Evolutionary conservation across 257 asterid genomes (phyloP).

Genomic region (Craterostigma plantagineum): DNA sequence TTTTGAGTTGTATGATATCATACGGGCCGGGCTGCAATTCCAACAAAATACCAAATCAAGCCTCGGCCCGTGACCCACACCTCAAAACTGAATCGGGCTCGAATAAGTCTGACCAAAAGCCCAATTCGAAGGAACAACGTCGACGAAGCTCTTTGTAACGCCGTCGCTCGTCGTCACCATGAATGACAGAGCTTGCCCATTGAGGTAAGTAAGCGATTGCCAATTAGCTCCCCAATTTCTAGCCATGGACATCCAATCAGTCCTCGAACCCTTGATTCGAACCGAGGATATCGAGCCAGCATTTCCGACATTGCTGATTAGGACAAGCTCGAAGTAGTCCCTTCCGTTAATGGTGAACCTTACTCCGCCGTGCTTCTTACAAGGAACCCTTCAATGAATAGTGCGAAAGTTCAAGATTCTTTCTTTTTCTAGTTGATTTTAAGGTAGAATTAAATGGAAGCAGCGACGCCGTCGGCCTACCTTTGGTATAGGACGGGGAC

Average conservation of each 20-base stretch:
- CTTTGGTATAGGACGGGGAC: conserved; percentile 48
- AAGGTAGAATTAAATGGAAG: too few species aligned
- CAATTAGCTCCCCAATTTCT: conserved; percentile 96
- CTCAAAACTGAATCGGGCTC: conserved; percentile 33
- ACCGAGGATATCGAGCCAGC: conserved; percentile 61
- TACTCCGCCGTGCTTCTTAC: conserved; percentile 68
- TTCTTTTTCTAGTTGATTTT: neutral
- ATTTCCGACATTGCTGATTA: conserved; percentile 52
- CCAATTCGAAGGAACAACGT: conserved; percentile 55
- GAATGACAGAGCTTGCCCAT: conserved; percentile 66
- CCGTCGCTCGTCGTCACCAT: conserved; percentile 64
- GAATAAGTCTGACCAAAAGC: conserved; percentile 55
- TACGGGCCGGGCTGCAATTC: too few species aligned
- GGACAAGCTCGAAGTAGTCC: conserved; percentile 57
- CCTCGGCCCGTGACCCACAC: neutral
- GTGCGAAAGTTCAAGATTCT: too few species aligned
- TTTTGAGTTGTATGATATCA: too few species aligned
- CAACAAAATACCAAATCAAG: too few species aligned
- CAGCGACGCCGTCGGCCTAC: conserved; percentile 14
- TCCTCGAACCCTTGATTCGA: conserved; percentile 53
- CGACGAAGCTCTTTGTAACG: conserved; percentile 28
- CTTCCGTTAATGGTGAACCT: conserved; percentile 63
- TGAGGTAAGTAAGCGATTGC: conserved; percentile 60
- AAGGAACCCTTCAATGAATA: conserved; percentile 70
- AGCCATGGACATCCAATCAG: conserved; percentile 60